Conservation (phyloP, 192 early-diverging fungal genomes). For the Coemansia sp. region DNA sequence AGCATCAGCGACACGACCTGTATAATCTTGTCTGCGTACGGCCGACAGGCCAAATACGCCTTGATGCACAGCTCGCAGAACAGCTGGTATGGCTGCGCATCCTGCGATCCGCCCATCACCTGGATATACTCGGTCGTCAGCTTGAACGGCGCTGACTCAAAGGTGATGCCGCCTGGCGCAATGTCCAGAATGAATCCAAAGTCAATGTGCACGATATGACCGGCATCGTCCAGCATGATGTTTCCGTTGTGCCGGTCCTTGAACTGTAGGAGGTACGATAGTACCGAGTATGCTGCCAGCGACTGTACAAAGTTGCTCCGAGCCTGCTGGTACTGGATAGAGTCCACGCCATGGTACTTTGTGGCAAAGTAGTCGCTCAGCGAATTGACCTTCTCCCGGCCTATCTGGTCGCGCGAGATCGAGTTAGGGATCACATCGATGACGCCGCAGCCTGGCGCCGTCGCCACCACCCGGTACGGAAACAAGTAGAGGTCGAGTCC, state of each 20-base stretch:
- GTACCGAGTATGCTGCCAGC: conserved; percentile 91
- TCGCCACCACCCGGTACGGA: conserved; percentile 96
- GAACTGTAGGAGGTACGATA: conserved; percentile 92
- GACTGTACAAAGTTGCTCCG: conserved; percentile 92
- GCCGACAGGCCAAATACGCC: conserved; percentile 84
- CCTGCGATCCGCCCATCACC: conserved; percentile 88
- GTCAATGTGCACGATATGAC: conserved; percentile 97
- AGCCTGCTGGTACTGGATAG: conserved; percentile 84
- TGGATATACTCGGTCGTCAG: conserved; percentile 95
- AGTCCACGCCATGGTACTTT: conserved; percentile 84
- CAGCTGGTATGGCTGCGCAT: conserved; percentile 73
- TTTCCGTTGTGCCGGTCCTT: conserved; percentile 99
- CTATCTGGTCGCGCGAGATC: conserved; percentile 95
- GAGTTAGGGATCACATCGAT: conserved; percentile 98
- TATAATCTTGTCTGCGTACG: conserved; percentile 87
- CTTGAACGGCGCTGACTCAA: conserved; percentile 97
- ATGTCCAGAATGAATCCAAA: conserved; percentile 99
- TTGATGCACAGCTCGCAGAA: conserved; percentile 90
- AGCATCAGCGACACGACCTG: conserved; percentile 89
- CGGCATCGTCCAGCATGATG: conserved; percentile 97
- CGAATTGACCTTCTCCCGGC: conserved; percentile 96
- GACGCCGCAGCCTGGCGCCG: conserved; percentile 93
- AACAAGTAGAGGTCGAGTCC: conserved; percentile 94
- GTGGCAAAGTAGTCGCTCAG: conserved; percentile 94
- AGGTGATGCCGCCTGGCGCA: conserved; percentile 93